phyloP scores from a whole-genome alignment of 768 basidiomycete species.

The Tulasnella sp. region DNA sequence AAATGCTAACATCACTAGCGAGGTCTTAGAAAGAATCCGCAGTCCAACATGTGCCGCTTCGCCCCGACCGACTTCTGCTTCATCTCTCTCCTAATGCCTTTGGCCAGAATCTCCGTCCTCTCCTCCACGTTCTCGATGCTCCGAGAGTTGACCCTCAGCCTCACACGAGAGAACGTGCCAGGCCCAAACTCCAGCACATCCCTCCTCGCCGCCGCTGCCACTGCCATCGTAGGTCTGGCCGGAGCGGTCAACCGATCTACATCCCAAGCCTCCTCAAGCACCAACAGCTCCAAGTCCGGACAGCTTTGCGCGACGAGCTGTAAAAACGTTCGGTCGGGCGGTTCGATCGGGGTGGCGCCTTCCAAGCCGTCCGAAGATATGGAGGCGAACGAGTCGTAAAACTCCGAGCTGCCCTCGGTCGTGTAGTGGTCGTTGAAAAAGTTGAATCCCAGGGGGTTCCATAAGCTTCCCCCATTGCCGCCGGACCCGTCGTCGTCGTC shows the following conservation, averaged over 20 bases:
- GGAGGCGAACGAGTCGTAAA: background rate
- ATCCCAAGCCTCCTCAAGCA: slow-evolving; percentile 27
- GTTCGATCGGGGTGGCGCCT: background rate
- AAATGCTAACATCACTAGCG: background rate
- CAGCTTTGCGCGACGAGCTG: slow-evolving; percentile 23
- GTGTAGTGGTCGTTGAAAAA: slow-evolving; percentile 20
- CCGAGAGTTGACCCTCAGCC: slow-evolving; percentile 27
- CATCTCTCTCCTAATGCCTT: slow-evolving; percentile 21
- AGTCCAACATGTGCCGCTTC: background rate
- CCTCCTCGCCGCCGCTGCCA: background rate
- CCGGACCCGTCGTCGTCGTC: background rate
- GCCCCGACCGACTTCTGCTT: background rate
- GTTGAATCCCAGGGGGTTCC: slow-evolving; percentile 8
- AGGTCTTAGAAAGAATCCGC: background rate
- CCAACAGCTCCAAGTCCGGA: slow-evolving; percentile 24
- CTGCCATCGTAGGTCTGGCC: no score
- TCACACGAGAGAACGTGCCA: background rate
- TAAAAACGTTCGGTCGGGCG: slow-evolving; percentile 24
- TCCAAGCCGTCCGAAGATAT: background rate
- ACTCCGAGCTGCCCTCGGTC: background rate
- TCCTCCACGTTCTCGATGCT: slow-evolving; percentile 14
- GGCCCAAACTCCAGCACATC: background rate
- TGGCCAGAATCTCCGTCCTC: slow-evolving; percentile 10
- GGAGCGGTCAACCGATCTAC: background rate
- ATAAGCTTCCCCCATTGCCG: background rate